Evolutionary conservation across 1,284 basidiomycete genomes (phyloP).

Genomic region (Ustilago bromivora): DNA sequence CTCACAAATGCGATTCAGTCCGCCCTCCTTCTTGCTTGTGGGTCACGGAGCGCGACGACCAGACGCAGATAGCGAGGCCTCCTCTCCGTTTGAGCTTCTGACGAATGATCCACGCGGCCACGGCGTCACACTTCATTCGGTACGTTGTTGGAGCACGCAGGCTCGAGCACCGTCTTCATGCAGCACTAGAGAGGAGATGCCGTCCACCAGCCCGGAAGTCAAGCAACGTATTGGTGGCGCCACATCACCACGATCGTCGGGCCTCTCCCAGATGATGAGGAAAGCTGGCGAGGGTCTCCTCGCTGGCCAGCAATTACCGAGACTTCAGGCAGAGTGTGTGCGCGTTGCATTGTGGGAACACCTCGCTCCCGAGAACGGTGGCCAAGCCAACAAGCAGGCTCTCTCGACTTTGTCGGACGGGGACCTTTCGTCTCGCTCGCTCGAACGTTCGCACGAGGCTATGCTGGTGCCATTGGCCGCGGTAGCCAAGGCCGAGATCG

Average conservation of each 20-base stretch:
- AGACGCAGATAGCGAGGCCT: constrained; percentile 5
- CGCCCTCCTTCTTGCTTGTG: constrained; percentile 29
- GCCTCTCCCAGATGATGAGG: constrained; percentile 50
- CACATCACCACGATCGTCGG: constrained; percentile 33
- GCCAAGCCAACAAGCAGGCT: constrained; percentile 18
- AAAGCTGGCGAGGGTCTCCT: constrained; percentile 41
- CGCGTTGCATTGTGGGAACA: constrained; percentile 38
- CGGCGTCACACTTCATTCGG: constrained; percentile 25
- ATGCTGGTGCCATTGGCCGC: constrained; percentile 9
- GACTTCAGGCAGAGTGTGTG: constrained; percentile 30
- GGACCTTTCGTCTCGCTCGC: background rate
- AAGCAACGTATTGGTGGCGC: constrained; percentile 18
- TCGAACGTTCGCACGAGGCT: constrained; percentile 6
- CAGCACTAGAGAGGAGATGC: constrained; percentile 8
- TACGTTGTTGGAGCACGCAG: constrained; percentile 43
- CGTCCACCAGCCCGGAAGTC: constrained; percentile 8
- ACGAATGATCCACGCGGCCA: constrained; percentile 27
- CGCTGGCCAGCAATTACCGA: constrained; percentile 16
- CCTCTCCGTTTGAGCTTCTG: constrained; percentile 33
- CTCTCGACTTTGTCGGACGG: constrained; percentile 9
- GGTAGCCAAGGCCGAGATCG: constrained; percentile 48
- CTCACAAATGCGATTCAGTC: background rate
- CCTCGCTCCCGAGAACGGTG: constrained; percentile 18
- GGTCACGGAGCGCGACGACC: background rate
- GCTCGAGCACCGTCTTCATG: constrained; percentile 1